Percentiles rank a stretch among this genome's conserved stretches.
Evolutionary conservation across 371 early-diverging fungal genomes (phyloP).

Genomic region (Scutellospora calospora): DNA sequence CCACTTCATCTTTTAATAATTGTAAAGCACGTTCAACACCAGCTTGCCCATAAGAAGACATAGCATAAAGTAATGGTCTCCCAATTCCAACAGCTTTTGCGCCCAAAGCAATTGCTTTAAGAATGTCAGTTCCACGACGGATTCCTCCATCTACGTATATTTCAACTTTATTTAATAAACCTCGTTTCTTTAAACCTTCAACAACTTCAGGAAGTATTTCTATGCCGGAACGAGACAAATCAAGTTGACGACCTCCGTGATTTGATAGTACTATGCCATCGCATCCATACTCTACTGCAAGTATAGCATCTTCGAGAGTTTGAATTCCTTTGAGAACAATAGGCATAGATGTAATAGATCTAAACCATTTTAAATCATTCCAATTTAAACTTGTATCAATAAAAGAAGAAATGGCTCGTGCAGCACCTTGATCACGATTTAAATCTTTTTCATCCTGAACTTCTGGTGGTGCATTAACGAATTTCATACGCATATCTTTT

Average conservation of each 20-base stretch:
- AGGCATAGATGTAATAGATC: slow-evolving; percentile 82
- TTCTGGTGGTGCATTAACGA: slow-evolving; percentile 45
- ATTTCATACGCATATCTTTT: slow-evolving; percentile 88
- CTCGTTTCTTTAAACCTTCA: slow-evolving; percentile 64
- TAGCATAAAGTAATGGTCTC: slow-evolving; percentile 78
- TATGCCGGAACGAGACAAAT: slow-evolving; percentile 73
- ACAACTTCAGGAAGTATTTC: slow-evolving; percentile 89
- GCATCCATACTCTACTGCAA: slow-evolving; percentile 82
- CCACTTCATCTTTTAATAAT: slow-evolving; percentile 78
- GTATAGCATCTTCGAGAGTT: slow-evolving; percentile 87
- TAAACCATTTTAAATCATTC: slow-evolving; percentile 90
- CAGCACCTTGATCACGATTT: slow-evolving; percentile 68
- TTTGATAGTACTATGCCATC: slow-evolving; percentile 91
- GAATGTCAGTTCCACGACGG: slow-evolving; percentile 88
- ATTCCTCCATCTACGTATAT: slow-evolving; percentile 95
- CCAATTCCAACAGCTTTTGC: slow-evolving; percentile 95
- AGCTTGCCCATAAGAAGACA: slow-evolving; percentile 68
- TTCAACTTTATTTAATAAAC: slow-evolving; percentile 70
- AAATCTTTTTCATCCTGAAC: slow-evolving; percentile 47
- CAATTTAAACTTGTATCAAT: slow-evolving; percentile 87
- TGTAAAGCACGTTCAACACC: slow-evolving; percentile 81
- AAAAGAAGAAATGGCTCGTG: slow-evolving; percentile 77
- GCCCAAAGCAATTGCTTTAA: slow-evolving; percentile 95
- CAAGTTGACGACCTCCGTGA: slow-evolving; percentile 97
- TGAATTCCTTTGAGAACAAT: slow-evolving; percentile 94